Percentiles rank a stretch among this genome's conserved stretches.
phyloP scores from a whole-genome alignment of 768 basidiomycete species.

The Tulasnella sp. region DNA sequence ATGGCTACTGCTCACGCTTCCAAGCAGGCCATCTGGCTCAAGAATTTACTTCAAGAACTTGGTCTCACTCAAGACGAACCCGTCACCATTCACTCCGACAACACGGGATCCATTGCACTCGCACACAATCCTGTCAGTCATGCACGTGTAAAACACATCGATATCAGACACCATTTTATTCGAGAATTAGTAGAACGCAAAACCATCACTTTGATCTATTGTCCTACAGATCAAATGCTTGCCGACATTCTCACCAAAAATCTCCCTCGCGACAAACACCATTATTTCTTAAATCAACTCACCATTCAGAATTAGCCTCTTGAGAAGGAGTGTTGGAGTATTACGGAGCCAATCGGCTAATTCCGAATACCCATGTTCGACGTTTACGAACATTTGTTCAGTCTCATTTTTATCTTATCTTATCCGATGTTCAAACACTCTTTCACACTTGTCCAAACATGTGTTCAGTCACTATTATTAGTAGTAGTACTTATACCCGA shows the following conservation, averaged over 20 bases:
- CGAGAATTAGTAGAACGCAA: too few species aligned
- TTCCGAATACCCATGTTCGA: too few species aligned
- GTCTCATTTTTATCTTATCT: too few species aligned
- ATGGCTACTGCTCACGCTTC: conserved; percentile 20
- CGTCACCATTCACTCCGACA: conserved; percentile 14
- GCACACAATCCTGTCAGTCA: conserved; percentile 8
- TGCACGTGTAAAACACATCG: conserved; percentile 3
- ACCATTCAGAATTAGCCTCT: too few species aligned
- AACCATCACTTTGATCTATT: background rate
- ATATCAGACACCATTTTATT: background rate
- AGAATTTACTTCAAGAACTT: conserved; percentile 18
- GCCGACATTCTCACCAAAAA: conserved; percentile 3
- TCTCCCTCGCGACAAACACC: conserved; percentile 8
- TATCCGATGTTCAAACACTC: too few species aligned
- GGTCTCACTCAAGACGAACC: conserved; percentile 6
- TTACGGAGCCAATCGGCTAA: too few species aligned
- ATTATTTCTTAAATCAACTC: too few species aligned
- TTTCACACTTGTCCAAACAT: too few species aligned
- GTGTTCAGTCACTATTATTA: too few species aligned
- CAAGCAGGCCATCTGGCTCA: conserved; percentile 21
- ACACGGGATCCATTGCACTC: background rate
- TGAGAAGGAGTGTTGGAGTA: too few species aligned
- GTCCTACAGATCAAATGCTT: background rate
- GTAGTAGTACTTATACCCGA: too few species aligned
- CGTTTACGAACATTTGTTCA: too few species aligned